Evolutionary conservation across 495 filamentous ascomycete species (phyloP).

Genomic region (Xylaria cubensis): DNA sequence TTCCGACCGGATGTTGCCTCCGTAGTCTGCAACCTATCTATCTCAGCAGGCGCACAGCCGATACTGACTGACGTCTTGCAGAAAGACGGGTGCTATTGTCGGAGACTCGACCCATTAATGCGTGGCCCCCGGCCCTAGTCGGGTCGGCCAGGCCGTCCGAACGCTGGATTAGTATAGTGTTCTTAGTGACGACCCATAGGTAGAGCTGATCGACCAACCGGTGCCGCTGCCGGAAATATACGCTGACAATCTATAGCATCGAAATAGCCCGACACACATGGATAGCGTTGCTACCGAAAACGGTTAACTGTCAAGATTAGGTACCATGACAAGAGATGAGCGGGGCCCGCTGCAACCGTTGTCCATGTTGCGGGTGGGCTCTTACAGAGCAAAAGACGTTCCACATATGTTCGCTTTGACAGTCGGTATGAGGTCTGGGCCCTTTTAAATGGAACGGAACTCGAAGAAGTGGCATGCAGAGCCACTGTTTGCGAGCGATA

Average conservation of each 20-base stretch:
- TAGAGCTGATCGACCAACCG: constrained; percentile 25
- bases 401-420: constrained; percentile 6
- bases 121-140: constrained; percentile 6
- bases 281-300: constrained; percentile 18
- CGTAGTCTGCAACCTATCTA: background rate
- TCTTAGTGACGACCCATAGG: constrained; percentile 9
- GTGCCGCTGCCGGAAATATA: constrained; percentile 25
- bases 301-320: constrained; percentile 14
- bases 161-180: constrained; percentile 12
- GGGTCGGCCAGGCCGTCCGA: constrained; percentile 10
- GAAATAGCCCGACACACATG: constrained; percentile 23
- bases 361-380: background rate
- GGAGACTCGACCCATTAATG: constrained; percentile 3
- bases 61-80: constrained; percentile 9
- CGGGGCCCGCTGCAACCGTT: constrained; percentile 7
- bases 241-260: constrained; percentile 13
- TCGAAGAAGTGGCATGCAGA: constrained; percentile 4
- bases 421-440: constrained; percentile 10
- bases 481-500: background rate
- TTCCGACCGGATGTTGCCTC: constrained; percentile 19
- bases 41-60: constrained; percentile 19
- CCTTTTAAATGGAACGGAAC: background rate
- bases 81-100: constrained; percentile 23
- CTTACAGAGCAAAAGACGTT: constrained; percentile 3
- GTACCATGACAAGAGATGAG: constrained; percentile 10